These are phyloP conservation scores for Trichophyton rubrum DNA, from an alignment of 2,329 filamentous ascomycete genomes.

Conservation along the genomic window DNA sequence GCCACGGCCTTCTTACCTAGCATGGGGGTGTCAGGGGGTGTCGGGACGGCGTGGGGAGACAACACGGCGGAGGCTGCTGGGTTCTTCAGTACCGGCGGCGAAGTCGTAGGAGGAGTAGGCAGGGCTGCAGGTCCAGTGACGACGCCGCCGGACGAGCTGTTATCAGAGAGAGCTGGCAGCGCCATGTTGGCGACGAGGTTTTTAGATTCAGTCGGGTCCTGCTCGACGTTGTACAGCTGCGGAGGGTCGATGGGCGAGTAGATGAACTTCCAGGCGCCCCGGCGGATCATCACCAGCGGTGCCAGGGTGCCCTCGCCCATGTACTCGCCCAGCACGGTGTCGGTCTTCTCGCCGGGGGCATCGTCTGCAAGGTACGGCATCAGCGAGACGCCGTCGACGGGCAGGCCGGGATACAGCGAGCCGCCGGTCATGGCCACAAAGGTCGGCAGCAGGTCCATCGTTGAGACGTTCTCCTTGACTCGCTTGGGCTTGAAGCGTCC, in stretches of 20 bases:
- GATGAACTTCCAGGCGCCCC: constrained; percentile 82
- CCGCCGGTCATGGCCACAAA: constrained; percentile 71
- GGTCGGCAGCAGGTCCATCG: constrained; percentile 79
- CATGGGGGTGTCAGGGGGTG: constrained; percentile 30
- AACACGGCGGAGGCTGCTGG: constrained; percentile 19
- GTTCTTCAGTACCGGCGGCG: constrained; percentile 18
- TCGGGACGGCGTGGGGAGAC: constrained; percentile 15
- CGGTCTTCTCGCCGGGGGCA: constrained; percentile 44
- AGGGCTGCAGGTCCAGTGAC: constrained; percentile 14
- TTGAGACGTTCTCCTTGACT: constrained; percentile 75
- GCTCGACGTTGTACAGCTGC: constrained; percentile 67
- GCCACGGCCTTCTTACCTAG: constrained; percentile 25
- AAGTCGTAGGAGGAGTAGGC: constrained; percentile 22
- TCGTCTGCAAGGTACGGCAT: constrained; percentile 60
- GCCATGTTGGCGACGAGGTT: constrained; percentile 45
- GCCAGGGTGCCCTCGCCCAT: constrained; percentile 84
- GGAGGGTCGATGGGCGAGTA: constrained; percentile 72
- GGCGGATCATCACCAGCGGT: constrained; percentile 87
- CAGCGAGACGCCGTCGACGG: constrained; percentile 73
- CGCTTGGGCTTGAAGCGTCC: constrained; percentile 61
- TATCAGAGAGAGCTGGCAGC: constrained; percentile 22
- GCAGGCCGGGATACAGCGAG: constrained; percentile 55
- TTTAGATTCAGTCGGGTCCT: constrained; percentile 63
- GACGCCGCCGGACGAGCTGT: constrained; percentile 26
- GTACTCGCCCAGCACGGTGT: constrained; percentile 90